Conservation (phyloP, 1,284 basidiomycete genomes). For the Sporisorium iseilematis-ciliati region DNA sequence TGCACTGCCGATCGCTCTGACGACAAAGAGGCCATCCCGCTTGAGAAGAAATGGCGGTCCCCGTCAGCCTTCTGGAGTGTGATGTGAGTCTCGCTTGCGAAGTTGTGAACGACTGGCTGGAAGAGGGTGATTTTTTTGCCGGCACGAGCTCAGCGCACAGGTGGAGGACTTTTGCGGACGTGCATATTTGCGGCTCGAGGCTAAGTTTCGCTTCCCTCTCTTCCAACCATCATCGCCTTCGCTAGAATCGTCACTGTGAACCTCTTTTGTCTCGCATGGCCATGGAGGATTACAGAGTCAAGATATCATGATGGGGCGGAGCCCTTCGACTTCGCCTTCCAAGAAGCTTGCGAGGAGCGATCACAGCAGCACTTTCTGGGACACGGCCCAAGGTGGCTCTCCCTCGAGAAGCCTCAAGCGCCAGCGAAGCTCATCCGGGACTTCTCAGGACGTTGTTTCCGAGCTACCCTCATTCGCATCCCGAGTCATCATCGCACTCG, state of each 20-base stretch:
- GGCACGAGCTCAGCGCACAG: neutral
- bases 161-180: constrained; percentile 28
- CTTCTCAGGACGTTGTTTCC: neutral
- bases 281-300: constrained; percentile 15
- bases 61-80: no score
- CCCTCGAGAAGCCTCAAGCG: constrained; percentile 15
- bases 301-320: constrained; percentile 39
- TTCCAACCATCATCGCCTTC: constrained; percentile 2
- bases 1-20: neutral
- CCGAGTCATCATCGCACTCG: constrained; percentile 52
- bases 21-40: no score
- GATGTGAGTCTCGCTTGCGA: neutral
- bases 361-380: neutral
- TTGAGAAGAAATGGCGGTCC: no score
- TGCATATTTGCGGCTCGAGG: neutral
- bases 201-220: constrained; percentile 2
- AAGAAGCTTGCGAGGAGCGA: constrained; percentile 13
- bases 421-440: constrained; percentile 4
- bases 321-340: constrained; percentile 30
- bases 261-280: neutral
- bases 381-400: neutral
- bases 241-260: neutral
- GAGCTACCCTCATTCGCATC: constrained; percentile 5
- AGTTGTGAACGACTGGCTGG: neutral
- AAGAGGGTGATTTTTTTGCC: neutral